Conservation (phyloP, 169 alveolate species). For the Cryptosporidium viatorum region DNA sequence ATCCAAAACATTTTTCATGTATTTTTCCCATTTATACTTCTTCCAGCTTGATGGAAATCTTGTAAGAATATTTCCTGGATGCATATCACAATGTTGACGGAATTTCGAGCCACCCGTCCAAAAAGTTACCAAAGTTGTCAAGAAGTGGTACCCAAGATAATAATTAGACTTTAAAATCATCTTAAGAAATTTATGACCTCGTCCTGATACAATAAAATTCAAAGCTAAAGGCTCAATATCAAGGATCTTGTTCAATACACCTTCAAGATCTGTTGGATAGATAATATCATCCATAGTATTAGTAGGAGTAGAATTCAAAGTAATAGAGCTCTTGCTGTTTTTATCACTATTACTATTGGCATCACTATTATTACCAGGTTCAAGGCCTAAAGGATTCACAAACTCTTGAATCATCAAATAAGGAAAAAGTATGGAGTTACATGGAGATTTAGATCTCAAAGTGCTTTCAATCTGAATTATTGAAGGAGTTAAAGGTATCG, state of each 20-base stretch:
- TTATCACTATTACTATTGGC: not conserved
- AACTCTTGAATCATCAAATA: conserved; percentile 54
- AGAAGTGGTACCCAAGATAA: conserved; percentile 12
- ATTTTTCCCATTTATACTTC: conserved; percentile 19
- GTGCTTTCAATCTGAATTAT: conserved; percentile 28
- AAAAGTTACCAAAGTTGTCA: conserved; percentile 12
- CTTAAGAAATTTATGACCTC: conserved; percentile 19
- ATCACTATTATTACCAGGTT: not conserved
- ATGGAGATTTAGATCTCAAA: not conserved
- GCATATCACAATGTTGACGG: conserved; percentile 68
- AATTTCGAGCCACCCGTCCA: conserved; percentile 61
- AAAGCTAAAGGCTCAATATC: conserved; percentile 12
- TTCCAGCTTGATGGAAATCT: conserved; percentile 48
- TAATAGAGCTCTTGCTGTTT: not conserved
- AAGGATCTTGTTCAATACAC: not conserved
- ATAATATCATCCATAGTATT: conserved; percentile 27
- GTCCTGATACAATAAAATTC: conserved; percentile 18
- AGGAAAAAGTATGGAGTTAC: conserved; percentile 40
- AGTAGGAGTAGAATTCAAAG: not conserved
- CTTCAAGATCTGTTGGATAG: conserved; percentile 11
- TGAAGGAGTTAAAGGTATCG: conserved; percentile 36
- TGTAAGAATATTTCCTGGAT: conserved; percentile 19
- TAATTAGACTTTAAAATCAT: conserved; percentile 13
- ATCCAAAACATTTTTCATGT: not conserved
- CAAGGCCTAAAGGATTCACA: conserved; percentile 18